A percentile compares a stretch with the other conserved stretches of the same genome.
Evolutionary conservation across 108 stramenopile species (phyloP).

Genomic region (Fistulifera solaris): DNA sequence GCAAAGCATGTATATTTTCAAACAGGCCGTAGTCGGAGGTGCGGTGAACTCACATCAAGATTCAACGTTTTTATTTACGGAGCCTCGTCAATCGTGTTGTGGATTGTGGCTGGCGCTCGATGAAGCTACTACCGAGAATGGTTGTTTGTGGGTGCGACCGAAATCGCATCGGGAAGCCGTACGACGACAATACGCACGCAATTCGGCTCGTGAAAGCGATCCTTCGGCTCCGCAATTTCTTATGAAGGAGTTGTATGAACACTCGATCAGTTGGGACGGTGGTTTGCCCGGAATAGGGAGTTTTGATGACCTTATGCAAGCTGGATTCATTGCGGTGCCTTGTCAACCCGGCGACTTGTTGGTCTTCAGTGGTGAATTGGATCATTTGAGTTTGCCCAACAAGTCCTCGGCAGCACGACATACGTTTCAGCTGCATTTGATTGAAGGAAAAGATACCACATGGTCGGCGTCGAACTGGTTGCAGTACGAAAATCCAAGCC

Average conservation of each 20-base stretch:
- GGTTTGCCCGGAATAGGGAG: conserved; percentile 33
- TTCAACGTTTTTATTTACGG: conserved; percentile 85
- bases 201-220: conserved; percentile 20
- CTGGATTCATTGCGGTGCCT: conserved; percentile 75
- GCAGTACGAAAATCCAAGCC: conserved; percentile 43
- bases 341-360: conserved; percentile 85
- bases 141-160: conserved; percentile 89
- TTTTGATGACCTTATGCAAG: conserved; percentile 40
- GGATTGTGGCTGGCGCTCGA: conserved; percentile 93
- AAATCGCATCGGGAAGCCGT: conserved; percentile 73
- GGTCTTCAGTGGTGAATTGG: conserved; percentile 75
- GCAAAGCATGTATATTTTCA: conserved; percentile 95
- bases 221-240: conserved; percentile 10
- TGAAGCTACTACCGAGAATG: conserved; percentile 86
- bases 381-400: conserved; percentile 89
- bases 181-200: conserved; percentile 70
- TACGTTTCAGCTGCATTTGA: conserved; percentile 88
- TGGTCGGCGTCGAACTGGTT: conserved; percentile 89
- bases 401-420: conserved; percentile 51
- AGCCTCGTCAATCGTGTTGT: conserved; percentile 79
- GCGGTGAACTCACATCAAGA: conserved; percentile 91
- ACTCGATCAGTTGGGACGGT: conserved; percentile 57
- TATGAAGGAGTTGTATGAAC: conserved; percentile 13
- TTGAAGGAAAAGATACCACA: conserved; percentile 59
- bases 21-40: conserved; percentile 78